Conservation (phyloP, 805 yeast genomes). For the Starmerella apis region DNA sequence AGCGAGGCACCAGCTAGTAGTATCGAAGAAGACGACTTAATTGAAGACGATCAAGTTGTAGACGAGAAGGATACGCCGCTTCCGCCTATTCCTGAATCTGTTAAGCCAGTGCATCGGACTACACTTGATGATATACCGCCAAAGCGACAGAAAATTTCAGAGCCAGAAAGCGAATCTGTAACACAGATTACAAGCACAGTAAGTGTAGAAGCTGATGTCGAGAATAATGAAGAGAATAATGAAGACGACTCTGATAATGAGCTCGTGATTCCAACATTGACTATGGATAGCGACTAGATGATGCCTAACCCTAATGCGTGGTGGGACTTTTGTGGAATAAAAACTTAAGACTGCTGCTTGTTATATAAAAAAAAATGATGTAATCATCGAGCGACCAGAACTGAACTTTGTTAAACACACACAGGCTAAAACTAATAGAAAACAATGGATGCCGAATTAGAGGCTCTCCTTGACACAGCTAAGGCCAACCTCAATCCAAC, state of each 20-base stretch:
- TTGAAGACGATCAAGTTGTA: not conserved
- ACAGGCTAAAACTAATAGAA: not conserved
- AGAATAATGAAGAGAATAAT: slow-evolving; percentile 9
- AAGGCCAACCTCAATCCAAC: slow-evolving; percentile 11
- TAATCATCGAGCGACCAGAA: not conserved
- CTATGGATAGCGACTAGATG: slow-evolving; percentile 22
- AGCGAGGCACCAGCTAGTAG: not conserved
- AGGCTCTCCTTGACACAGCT: slow-evolving; percentile 14
- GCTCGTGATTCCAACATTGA: slow-evolving; percentile 21
- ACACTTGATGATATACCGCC: slow-evolving; percentile 2
- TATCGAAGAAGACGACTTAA: not conserved
- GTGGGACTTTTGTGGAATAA: not conserved
- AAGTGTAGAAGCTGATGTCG: not conserved
- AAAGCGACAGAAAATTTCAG: slow-evolving; percentile 6
- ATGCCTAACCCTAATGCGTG: not conserved
- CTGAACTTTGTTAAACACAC: not conserved
- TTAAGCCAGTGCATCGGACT: slow-evolving; percentile 1
- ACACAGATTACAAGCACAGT: not conserved
- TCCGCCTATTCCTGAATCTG: slow-evolving; percentile 9
- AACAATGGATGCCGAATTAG: slow-evolving; percentile 17
- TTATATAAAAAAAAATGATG: slow-evolving; percentile 4
- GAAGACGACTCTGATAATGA: slow-evolving; percentile 22
- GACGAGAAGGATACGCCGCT: not conserved
- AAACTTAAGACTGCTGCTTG: not conserved
- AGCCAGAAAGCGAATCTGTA: not conserved